Evolutionary conservation across 306 rosid species (phyloP), one percentile per base, ranked within the genome.

Genomic region (Phaseolus lunatus): DNA sequence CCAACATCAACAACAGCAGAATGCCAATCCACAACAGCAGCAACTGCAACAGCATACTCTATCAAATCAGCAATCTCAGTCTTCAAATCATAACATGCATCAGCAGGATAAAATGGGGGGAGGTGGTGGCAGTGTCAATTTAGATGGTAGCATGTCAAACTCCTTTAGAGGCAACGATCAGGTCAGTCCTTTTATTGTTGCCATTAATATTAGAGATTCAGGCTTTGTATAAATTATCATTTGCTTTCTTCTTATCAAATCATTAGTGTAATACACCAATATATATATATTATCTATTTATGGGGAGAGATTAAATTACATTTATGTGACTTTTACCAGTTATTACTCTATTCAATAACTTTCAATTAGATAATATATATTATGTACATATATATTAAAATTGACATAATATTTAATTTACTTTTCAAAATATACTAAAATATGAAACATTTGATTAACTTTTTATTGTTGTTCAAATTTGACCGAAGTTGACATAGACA

Each of bases 101-200:
- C 99, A 83, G 62, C 97, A 88, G 81, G 99, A 96, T 83, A 96
- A 92, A 85, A 88, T 89, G 53, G 97, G 84, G 20, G 80, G 90
- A 22, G 97, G 88, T 77, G 89, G 90, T 64, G 97, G 92, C 64
- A 87, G 91, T 69, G 90, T 88, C 67, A 85, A 84, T 10, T 80
- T 86, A 80, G 99, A 96, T 72, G 97, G 98, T 41, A 89, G 97
- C 85, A 87, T 96, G 89, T 88, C 99, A 29, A 92, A 92, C 82
- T 90, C 98, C 33, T 91, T 92, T 61, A 90, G 99, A 72, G 98
- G 97, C 83, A 95, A 91, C 75, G 99, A 96, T 72, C 99, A 96
- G 97, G 99, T 96, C 84, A 65, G 91, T 82, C 82, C 71, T 84
- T 80, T 71, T 56, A 56, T 52, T 37, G 73, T 70, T 73, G 61